These are phyloP conservation scores for Periconia digitata DNA, from an alignment of 2,329 filamentous ascomycete genomes.

Conservation along the genomic window DNA sequence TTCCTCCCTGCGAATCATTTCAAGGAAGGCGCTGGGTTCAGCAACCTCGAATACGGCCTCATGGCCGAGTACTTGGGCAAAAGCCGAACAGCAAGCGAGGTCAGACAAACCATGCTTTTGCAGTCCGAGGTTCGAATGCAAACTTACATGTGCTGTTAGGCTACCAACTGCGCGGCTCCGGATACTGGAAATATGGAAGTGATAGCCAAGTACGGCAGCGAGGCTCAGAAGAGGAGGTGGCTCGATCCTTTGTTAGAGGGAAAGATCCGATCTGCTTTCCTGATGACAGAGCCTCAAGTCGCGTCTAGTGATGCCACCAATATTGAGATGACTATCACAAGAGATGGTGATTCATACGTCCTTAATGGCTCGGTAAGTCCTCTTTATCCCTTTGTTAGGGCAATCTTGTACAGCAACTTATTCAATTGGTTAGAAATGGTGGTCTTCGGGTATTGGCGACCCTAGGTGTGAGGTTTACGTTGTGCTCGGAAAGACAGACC, in stretches of 20 bases:
- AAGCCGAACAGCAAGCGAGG: conserved; percentile 67
- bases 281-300: conserved; percentile 91
- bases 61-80: conserved; percentile 97
- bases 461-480: conserved; percentile 90
- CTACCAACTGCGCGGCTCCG: conserved; percentile 85
- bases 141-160: conserved; percentile 39
- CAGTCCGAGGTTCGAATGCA: too few species aligned
- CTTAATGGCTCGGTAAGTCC: conserved; percentile 76
- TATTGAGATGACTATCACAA: conserved; percentile 79
- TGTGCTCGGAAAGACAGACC: conserved; percentile 92
- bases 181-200: conserved; percentile 98
- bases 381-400: background rate
- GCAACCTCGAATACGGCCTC: conserved; percentile 93
- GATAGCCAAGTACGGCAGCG: conserved; percentile 85
- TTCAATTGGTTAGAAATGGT: conserved; percentile 83
- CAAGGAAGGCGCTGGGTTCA: conserved; percentile 90
- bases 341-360: conserved; percentile 85
- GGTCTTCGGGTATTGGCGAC: conserved; percentile 94
- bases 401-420: background rate
- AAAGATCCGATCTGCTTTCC: conserved; percentile 83
- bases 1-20: conserved; percentile 95
- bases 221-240: conserved; percentile 82
- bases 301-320: conserved; percentile 92
- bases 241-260: conserved; percentile 78
- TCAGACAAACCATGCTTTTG: conserved; percentile 3